Evolutionary conservation across 768 basidiomycete species (phyloP).

Genomic region (Serendipita vermifera): DNA sequence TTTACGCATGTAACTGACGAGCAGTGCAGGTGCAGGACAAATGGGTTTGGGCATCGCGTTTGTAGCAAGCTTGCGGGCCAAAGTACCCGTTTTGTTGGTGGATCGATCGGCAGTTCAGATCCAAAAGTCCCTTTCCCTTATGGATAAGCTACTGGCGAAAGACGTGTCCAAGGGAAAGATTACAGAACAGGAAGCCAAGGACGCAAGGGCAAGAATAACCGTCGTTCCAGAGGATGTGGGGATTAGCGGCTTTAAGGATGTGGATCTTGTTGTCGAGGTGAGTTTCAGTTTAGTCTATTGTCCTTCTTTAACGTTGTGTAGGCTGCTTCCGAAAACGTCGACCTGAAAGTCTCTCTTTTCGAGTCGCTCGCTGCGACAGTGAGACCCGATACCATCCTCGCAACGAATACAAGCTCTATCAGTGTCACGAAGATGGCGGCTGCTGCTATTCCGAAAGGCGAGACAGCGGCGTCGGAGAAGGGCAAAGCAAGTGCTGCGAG

Average conservation of each 20-base stretch:
- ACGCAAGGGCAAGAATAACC: conserved; percentile 51
- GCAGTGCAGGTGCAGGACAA: conserved; percentile 34
- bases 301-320: conserved; percentile 20
- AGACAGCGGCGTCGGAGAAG: conserved; percentile 44
- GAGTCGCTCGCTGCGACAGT: conserved; percentile 51
- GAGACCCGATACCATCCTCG: conserved; percentile 64
- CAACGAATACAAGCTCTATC: conserved; percentile 88
- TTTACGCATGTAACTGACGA: conserved; percentile 24
- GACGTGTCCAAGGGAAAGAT: conserved; percentile 78
- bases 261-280: conserved; percentile 86
- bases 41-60: conserved; percentile 83
- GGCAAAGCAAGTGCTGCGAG: conserved; percentile 54
- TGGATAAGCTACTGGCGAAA: conserved; percentile 77
- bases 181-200: conserved; percentile 53
- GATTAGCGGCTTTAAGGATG: conserved; percentile 53
- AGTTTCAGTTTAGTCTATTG: conserved; percentile 15
- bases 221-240: conserved; percentile 40
- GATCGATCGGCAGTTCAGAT: conserved; percentile 70
- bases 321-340: conserved; percentile 78
- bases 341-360: conserved; percentile 71
- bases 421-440: conserved; percentile 90
- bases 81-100: conserved; percentile 72
- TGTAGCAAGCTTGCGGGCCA: conserved; percentile 73
- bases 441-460: conserved; percentile 48
- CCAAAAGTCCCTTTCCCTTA: conserved; percentile 51